phyloP scores from a whole-genome alignment of 768 basidiomycete species.

The Xerocomellus intermedius region DNA sequence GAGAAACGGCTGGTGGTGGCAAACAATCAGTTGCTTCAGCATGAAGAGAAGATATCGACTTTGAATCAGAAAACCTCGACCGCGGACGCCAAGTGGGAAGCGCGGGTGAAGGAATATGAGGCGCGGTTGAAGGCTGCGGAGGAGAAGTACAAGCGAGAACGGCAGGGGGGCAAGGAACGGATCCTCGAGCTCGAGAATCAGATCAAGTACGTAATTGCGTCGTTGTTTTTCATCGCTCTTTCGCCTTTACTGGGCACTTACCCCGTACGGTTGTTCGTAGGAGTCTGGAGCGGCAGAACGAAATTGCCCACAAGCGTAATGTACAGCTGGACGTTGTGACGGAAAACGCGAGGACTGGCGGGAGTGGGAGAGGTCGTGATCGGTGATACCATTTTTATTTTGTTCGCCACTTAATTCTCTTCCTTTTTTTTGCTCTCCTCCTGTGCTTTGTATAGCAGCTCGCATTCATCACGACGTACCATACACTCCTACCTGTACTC shows the following conservation, averaged over 20 bases:
- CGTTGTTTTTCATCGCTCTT: not conserved
- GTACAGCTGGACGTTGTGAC: conserved; percentile 35
- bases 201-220: conserved; percentile 61
- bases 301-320: conserved; percentile 72
- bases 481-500: conserved; percentile 15
- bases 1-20: conserved; percentile 86
- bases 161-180: conserved; percentile 91
- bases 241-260: not conserved
- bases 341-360: conserved; percentile 23
- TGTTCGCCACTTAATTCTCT: not conserved
- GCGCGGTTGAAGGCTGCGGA: conserved; percentile 74
- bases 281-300: conserved; percentile 73
- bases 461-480: conserved; percentile 12
- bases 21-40: conserved; percentile 77
- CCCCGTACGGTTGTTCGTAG: conserved; percentile 34
- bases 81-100: conserved; percentile 91
- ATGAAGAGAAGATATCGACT: conserved; percentile 80
- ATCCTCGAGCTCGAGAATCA: conserved; percentile 67
- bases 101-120: conserved; percentile 92
- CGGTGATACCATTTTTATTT: conserved; percentile 11
- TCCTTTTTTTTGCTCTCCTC: not conserved
- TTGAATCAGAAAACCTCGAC: conserved; percentile 69
- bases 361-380: conserved; percentile 18
- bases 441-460: conserved; percentile 12
- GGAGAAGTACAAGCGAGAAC: conserved; percentile 89